These are phyloP conservation scores for Magnolia kwangsiensis DNA, from an alignment of 164 flowering plant species.

Conservation along the genomic window DNA sequence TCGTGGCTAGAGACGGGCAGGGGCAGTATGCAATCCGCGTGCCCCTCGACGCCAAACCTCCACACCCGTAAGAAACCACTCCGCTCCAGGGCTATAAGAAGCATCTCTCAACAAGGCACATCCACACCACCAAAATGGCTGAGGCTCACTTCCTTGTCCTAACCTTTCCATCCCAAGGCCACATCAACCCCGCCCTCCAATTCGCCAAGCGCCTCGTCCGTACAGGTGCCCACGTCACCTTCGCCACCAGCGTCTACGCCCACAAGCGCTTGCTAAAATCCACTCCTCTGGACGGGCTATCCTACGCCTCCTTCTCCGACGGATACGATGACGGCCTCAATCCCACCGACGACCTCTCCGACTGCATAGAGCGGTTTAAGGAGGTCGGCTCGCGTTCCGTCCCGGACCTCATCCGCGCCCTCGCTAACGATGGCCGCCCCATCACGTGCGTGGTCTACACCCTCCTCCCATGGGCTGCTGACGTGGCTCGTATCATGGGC, in stretches of 20 bases:
- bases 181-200: slow-evolving; percentile 40
- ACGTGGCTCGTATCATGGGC: slow-evolving; percentile 25
- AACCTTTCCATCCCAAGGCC: slow-evolving; percentile 34
- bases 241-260: slow-evolving; percentile 24
- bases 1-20: no score
- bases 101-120: neutral
- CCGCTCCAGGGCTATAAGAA: no score
- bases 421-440: slow-evolving; percentile 9
- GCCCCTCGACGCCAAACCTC: no score
- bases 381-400: slow-evolving; percentile 17
- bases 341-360: neutral
- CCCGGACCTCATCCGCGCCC: slow-evolving; percentile 1
- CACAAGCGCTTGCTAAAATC: slow-evolving; percentile 13
- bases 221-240: slow-evolving; percentile 30
- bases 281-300: slow-evolving; percentile 10
- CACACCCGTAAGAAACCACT: no score
- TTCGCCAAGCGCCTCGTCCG: slow-evolving; percentile 32
- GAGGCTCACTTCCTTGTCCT: slow-evolving; percentile 29
- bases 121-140: neutral
- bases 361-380: slow-evolving; percentile 11
- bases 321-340: slow-evolving; percentile 21
- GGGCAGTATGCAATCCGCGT: no score
- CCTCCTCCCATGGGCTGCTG: slow-evolving; percentile 36
- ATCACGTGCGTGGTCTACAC: slow-evolving; percentile 31
- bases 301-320: slow-evolving; percentile 26